Conservation (phyloP, 331 rosid genomes). For the Pyracantha coccinea region DNA sequence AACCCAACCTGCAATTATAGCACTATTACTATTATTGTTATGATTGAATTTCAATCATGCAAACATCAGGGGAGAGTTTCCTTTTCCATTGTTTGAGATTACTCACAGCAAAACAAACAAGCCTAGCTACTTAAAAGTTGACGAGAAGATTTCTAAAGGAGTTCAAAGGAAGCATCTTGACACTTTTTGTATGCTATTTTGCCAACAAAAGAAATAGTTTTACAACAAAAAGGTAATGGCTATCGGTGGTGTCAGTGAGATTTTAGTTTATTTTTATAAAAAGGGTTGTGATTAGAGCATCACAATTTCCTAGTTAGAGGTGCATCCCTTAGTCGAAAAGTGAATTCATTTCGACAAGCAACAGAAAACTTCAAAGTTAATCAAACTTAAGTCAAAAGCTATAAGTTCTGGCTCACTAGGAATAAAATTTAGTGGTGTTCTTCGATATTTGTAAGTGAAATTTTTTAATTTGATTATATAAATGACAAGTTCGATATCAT, state of each 20-base stretch:
- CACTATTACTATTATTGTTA: conserved; percentile 5
- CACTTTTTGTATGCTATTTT: conserved; percentile 39
- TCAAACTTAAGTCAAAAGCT: not conserved
- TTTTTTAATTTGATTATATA: no score
- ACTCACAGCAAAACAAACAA: conserved; percentile 23
- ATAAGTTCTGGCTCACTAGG: not conserved
- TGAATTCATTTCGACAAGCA: not conserved
- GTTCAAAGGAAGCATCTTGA: conserved; percentile 20
- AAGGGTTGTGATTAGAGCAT: conserved; percentile 4
- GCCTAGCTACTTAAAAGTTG: conserved; percentile 4
- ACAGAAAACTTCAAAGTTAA: not conserved
- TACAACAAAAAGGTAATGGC: conserved; percentile 20
- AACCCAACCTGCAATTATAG: not conserved
- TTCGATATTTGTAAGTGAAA: no score
- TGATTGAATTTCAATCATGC: conserved; percentile 30
- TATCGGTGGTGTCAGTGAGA: conserved; percentile 20
- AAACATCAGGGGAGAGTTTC: conserved; percentile 40
- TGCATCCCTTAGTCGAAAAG: not conserved
- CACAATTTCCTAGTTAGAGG: conserved; percentile 3
- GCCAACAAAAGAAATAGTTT: conserved; percentile 30
- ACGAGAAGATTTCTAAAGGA: not conserved
- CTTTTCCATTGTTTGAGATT: conserved; percentile 15
- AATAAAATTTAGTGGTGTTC: no score
- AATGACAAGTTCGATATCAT: rapidly evolving
- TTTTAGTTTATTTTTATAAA: not conserved